Percentiles rank a stretch among this genome's conserved stretches.
These are phyloP conservation scores for Bertia moriformis DNA, from an alignment of 2,329 filamentous ascomycete species.

Conservation along the genomic window DNA sequence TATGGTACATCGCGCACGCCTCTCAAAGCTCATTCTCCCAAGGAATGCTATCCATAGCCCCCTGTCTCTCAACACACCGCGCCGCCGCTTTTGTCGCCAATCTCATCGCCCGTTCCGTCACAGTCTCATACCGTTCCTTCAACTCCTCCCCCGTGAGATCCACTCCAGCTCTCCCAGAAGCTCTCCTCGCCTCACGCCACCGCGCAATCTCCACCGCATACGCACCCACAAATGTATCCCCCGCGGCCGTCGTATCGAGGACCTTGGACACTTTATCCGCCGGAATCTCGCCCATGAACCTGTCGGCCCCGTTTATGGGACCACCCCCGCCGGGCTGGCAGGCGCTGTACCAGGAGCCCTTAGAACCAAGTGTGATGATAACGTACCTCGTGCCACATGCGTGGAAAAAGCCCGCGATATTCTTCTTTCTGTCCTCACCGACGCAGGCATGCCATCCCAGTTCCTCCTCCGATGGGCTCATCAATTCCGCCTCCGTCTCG, in stretches of 20 bases:
- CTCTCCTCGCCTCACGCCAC: not conserved
- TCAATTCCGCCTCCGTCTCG: slow-evolving; percentile 56
- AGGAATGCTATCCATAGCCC: slow-evolving; percentile 30
- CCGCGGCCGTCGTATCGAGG: not conserved
- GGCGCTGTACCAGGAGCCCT: slow-evolving; percentile 35
- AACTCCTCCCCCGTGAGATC: not conserved
- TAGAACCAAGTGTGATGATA: slow-evolving; percentile 52
- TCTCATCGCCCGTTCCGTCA: not conserved
- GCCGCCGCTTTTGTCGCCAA: slow-evolving; percentile 21
- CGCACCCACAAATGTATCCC: slow-evolving; percentile 1
- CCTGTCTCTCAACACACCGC: slow-evolving; percentile 23
- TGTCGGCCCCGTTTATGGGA: not conserved
- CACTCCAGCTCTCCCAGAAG: not conserved
- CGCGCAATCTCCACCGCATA: not conserved
- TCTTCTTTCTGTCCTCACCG: slow-evolving; percentile 10
- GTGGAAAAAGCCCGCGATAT: slow-evolving; percentile 34
- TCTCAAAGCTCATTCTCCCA: slow-evolving; percentile 24
- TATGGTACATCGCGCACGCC: not conserved
- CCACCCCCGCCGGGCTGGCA: slow-evolving; percentile 16
- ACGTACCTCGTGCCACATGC: slow-evolving; percentile 43
- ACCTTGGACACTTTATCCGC: not conserved
- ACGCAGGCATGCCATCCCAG: no score
- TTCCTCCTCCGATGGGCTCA: slow-evolving; percentile 26
- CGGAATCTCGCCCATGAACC: not conserved
- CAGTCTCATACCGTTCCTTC: not conserved